Conservation (phyloP, 2,329 filamentous ascomycete species). For the Fusarium neocosmosporiellum region DNA sequence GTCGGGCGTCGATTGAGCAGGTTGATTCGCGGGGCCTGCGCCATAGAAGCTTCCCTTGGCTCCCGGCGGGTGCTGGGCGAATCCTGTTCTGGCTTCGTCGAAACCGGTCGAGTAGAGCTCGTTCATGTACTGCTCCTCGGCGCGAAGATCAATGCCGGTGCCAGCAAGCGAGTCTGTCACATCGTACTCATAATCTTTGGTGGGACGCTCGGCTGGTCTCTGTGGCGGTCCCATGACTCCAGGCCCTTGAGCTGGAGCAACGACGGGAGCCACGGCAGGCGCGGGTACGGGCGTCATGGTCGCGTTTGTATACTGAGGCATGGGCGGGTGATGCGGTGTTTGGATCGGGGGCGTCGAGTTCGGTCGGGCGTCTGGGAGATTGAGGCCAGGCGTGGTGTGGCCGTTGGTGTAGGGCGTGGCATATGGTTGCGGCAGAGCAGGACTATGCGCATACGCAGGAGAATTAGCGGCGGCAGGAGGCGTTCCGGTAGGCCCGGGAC, state of each 20-base stretch:
- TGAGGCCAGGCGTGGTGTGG: slow-evolving; percentile 50
- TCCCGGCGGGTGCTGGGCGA: slow-evolving; percentile 63
- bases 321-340: slow-evolving; percentile 44
- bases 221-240: slow-evolving; percentile 68
- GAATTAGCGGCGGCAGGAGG: slow-evolving; percentile 52
- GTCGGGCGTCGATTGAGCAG: slow-evolving; percentile 58
- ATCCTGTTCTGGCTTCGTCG: slow-evolving; percentile 63
- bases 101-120: slow-evolving; percentile 69
- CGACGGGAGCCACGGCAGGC: slow-evolving; percentile 31
- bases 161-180: slow-evolving; percentile 85
- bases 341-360: slow-evolving; percentile 48
- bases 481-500: slow-evolving; percentile 56
- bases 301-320: slow-evolving; percentile 42
- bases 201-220: slow-evolving; percentile 70
- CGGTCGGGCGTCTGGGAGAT: slow-evolving; percentile 49
- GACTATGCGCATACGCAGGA: slow-evolving; percentile 50
- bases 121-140: slow-evolving; percentile 85
- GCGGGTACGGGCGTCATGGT: slow-evolving; percentile 43
- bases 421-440: slow-evolving; percentile 48
- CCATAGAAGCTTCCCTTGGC: slow-evolving; percentile 71
- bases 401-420: slow-evolving; percentile 54
- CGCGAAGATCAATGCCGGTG: slow-evolving; percentile 87
- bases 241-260: slow-evolving; percentile 42
- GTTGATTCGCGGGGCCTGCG: slow-evolving; percentile 73
- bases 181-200: slow-evolving; percentile 75